phyloP scores from a whole-genome alignment of 768 basidiomycete genomes.

The Filobasidium wieringae region DNA sequence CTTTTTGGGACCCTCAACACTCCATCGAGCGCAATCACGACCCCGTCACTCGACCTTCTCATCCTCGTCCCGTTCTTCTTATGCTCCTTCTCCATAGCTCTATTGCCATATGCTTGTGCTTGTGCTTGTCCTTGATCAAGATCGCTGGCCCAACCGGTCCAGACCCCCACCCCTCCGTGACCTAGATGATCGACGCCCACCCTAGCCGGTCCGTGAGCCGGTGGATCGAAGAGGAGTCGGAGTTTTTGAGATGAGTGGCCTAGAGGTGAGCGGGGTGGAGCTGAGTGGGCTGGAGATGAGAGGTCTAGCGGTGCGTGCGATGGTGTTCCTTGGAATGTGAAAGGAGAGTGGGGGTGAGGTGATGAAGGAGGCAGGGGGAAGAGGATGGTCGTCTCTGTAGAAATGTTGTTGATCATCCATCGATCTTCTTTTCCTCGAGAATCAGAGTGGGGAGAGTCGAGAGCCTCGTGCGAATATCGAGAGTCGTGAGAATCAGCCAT shows the following conservation, averaged over 20 bases:
- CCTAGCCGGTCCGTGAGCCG: constrained; percentile 38
- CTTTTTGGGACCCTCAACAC: constrained; percentile 64
- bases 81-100: constrained; percentile 13
- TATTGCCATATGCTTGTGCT: background rate
- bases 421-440: constrained; percentile 23
- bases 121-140: background rate
- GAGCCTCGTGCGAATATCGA: too few relatives aligned
- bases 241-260: constrained; percentile 72
- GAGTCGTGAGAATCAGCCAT: too few relatives aligned
- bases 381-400: constrained; percentile 34
- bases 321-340: constrained; percentile 76
- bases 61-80: too few relatives aligned
- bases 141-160: constrained; percentile 25
- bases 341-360: constrained; percentile 52
- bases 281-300: too few relatives aligned
- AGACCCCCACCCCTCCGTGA: constrained; percentile 49
- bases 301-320: constrained; percentile 59
- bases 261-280: too few relatives aligned
- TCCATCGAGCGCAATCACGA: constrained; percentile 59
- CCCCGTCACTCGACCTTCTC: constrained; percentile 58
- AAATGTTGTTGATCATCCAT: constrained; percentile 13
- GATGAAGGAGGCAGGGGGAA: constrained; percentile 42
- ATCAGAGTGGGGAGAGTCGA: too few relatives aligned
- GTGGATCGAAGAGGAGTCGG: constrained; percentile 46
- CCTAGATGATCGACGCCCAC: constrained; percentile 69